Evolutionary conservation across 208 protist genomes (phyloP).

Genomic region (Trypanosoma congolense): DNA sequence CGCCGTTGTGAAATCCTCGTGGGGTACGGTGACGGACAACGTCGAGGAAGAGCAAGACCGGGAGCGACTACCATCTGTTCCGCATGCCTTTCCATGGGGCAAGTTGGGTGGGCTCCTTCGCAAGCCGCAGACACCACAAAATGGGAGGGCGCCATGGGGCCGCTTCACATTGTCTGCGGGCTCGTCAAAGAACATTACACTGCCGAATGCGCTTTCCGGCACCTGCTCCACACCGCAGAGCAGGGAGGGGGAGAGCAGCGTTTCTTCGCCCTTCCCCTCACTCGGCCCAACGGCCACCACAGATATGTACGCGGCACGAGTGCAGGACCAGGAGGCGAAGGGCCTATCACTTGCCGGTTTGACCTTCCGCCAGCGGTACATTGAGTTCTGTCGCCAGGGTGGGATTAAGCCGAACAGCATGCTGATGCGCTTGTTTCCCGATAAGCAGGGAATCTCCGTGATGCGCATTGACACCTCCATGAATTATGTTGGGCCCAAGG

Average conservation of each 20-base stretch:
- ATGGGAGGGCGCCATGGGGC: slow-evolving; percentile 8
- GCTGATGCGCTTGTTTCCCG: slow-evolving; percentile 20
- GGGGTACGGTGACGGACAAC: slow-evolving; percentile 4
- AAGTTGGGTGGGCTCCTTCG: not conserved
- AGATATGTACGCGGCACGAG: slow-evolving; percentile 1
- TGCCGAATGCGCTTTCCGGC: slow-evolving; percentile 4
- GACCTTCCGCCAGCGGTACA: slow-evolving; percentile 26
- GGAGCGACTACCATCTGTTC: slow-evolving; percentile 8
- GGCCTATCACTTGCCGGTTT: not conserved
- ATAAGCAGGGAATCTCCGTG: slow-evolving; percentile 16
- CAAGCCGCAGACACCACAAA: not conserved
- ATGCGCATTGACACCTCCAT: slow-evolving; percentile 37
- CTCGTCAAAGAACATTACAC: not conserved
- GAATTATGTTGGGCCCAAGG: slow-evolving; percentile 56
- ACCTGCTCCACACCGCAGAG: too few relatives aligned
- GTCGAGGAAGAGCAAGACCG: not conserved
- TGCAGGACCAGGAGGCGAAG: not conserved
- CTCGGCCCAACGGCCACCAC: not conserved
- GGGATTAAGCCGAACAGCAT: slow-evolving; percentile 29
- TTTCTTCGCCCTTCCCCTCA: slow-evolving; percentile 1
- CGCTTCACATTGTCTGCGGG: slow-evolving; percentile 10
- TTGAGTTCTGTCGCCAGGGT: slow-evolving; percentile 17
- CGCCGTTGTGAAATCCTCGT: slow-evolving; percentile 15
- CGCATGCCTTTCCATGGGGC: not conserved
- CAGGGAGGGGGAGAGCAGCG: slow-evolving; percentile 3